Evolutionary conservation across 2,329 filamentous ascomycete genomes (phyloP).

Genomic region (Podosphaera aphanis): DNA sequence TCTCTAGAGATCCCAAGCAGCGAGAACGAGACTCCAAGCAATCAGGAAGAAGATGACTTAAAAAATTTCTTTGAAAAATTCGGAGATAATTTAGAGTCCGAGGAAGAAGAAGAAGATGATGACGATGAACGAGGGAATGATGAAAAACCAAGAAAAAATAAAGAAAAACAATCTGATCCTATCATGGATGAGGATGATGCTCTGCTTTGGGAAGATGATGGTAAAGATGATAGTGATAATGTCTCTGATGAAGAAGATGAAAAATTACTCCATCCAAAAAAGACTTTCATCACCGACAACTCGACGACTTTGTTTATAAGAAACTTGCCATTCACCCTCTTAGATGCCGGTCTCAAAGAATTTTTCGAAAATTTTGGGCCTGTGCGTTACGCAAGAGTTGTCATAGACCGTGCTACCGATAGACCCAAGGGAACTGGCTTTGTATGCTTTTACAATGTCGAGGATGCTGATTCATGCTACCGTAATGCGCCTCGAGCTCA

Average conservation of each 20-base stretch:
- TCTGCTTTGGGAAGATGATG: slow-evolving; percentile 14
- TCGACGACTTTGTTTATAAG: slow-evolving; percentile 71
- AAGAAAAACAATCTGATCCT: slow-evolving; percentile 20
- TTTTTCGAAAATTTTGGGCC: slow-evolving; percentile 77
- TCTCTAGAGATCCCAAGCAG: no score
- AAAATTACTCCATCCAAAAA: slow-evolving; percentile 17
- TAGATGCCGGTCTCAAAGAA: slow-evolving; percentile 57
- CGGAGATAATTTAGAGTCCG: slow-evolving; percentile 17
- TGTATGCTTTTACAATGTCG: slow-evolving; percentile 64
- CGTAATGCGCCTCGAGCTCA: slow-evolving; percentile 43
- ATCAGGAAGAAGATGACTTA: slow-evolving; percentile 17
- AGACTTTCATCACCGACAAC: slow-evolving; percentile 31
- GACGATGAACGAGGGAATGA: slow-evolving; percentile 18
- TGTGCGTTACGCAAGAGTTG: slow-evolving; percentile 77
- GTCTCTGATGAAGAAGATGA: slow-evolving; percentile 19
- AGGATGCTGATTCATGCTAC: slow-evolving; percentile 57
- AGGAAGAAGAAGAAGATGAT: slow-evolving; percentile 15
- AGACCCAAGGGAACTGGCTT: slow-evolving; percentile 82
- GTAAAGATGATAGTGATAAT: slow-evolving; percentile 26
- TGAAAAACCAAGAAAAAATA: slow-evolving; percentile 13
- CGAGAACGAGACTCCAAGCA: no score
- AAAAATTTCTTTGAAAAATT: slow-evolving; percentile 16
- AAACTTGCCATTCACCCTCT: slow-evolving; percentile 75
- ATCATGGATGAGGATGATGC: slow-evolving; percentile 17
- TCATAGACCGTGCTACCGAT: slow-evolving; percentile 66